phyloP scores from a whole-genome alignment of 192 early-diverging fungal species.

The Globomyces pollinis-pini region DNA sequence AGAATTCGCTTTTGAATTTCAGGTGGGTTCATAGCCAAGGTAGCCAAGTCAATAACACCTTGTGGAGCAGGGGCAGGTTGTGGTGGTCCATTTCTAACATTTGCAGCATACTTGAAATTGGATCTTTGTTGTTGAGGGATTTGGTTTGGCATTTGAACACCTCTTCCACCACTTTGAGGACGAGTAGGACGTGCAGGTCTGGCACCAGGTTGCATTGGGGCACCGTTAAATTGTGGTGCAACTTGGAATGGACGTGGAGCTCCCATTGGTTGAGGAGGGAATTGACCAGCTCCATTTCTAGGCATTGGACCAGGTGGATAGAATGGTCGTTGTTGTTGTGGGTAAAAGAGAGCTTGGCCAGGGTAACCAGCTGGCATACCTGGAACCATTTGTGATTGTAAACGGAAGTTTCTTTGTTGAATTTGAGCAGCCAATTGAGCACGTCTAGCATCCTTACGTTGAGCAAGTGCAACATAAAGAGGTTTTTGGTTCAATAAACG shows the following conservation, averaged over 20 bases:
- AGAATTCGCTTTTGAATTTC: constrained; percentile 95
- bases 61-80: constrained; percentile 27
- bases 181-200: neutral
- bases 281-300: constrained; percentile 27
- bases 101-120: constrained; percentile 42
- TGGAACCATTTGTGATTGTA: constrained; percentile 57
- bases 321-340: constrained; percentile 25
- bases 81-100: constrained; percentile 38
- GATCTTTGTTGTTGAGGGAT: constrained; percentile 9
- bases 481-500: constrained; percentile 92
- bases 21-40: constrained; percentile 67
- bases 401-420: constrained; percentile 78
- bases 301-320: constrained; percentile 23
- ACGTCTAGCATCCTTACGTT: constrained; percentile 94
- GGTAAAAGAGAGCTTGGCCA: constrained; percentile 53
- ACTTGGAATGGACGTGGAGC: neutral
- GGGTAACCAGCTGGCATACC: constrained; percentile 46
- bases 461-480: constrained; percentile 95
- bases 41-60: constrained; percentile 58
- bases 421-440: constrained; percentile 95
- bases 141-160: constrained; percentile 4
- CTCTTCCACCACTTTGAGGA: constrained; percentile 14
- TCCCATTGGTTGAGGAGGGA: constrained; percentile 19
- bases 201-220: constrained; percentile 2
- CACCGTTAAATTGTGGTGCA: neutral